These are phyloP conservation scores for Globisporangium irregulare DNA, from an alignment of 352 stramenopile species.

Conservation along the genomic window DNA sequence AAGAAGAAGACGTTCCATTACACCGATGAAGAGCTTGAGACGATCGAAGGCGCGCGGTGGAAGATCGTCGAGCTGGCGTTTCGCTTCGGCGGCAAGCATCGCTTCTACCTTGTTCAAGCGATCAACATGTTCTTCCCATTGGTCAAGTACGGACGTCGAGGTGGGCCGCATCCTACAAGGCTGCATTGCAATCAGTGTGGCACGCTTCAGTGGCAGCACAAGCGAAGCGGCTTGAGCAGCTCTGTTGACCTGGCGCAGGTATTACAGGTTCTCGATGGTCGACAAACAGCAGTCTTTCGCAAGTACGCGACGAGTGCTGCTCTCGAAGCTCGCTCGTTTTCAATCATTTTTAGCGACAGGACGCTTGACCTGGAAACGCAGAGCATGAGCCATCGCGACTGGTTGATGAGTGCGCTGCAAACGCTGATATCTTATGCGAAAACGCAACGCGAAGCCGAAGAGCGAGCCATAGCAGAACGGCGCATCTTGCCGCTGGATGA, in stretches of 20 bases:
- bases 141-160: conserved; percentile 76
- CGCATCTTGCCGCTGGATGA: conserved; percentile 42
- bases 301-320: conserved; percentile 53
- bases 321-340: conserved; percentile 64
- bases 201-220: conserved; percentile 86
- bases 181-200: conserved; percentile 82
- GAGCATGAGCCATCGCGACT: conserved; percentile 74
- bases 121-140: conserved; percentile 86
- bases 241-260: conserved; percentile 72
- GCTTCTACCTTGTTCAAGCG: conserved; percentile 81
- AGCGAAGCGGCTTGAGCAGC: conserved; percentile 65
- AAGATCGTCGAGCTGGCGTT: conserved; percentile 87
- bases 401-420: conserved; percentile 71
- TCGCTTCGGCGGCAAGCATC: conserved; percentile 80
- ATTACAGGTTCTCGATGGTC: conserved; percentile 63
- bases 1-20: conserved; percentile 76
- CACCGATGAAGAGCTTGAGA: conserved; percentile 78
- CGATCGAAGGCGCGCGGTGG: conserved; percentile 75
- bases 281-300: conserved; percentile 71
- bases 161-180: conserved; percentile 61
- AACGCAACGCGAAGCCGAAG: conserved; percentile 67
- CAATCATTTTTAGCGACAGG: conserved; percentile 68
- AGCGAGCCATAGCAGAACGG: conserved; percentile 73
- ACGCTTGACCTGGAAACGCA: conserved; percentile 82
- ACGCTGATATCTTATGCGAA: conserved; percentile 73